A percentile compares a stretch with the other conserved stretches of the same genome.
phyloP scores from a whole-genome alignment of 179 eudicot genomes.

The Camellia oleifera region DNA sequence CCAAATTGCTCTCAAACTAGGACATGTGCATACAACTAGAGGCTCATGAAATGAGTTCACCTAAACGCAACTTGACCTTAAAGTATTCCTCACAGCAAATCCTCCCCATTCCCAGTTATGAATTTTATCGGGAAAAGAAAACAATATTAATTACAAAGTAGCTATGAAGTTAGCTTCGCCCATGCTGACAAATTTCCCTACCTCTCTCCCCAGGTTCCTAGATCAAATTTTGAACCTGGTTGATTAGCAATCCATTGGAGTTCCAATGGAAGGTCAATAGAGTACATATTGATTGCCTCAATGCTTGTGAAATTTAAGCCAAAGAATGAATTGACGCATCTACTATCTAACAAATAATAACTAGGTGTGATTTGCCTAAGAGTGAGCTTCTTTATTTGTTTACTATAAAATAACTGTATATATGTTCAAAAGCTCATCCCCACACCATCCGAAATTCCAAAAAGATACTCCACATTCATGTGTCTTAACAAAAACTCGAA shows the following conservation, averaged over 20 bases:
- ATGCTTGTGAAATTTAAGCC: not conserved
- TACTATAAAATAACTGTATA: not conserved
- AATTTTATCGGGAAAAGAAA: not conserved
- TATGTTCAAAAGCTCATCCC: not conserved
- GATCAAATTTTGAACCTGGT: not conserved
- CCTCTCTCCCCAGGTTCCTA: not conserved
- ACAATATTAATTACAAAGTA: not conserved
- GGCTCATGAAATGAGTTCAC: no score
- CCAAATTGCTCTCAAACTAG: no score
- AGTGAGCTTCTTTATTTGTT: not conserved
- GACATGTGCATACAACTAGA: no score
- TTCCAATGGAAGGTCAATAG: slow-evolving; percentile 6
- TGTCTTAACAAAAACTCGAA: not conserved
- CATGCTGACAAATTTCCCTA: not conserved
- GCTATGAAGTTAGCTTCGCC: not conserved
- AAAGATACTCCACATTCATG: not conserved
- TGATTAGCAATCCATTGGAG: not conserved
- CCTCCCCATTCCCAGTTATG: not conserved
- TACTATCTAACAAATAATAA: not conserved
- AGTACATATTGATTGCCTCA: not conserved
- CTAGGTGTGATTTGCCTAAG: not conserved
- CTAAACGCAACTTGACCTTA: no score
- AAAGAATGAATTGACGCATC: not conserved
- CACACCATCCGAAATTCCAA: slow-evolving; percentile 1
- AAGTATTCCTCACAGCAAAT: no score